Base-by-base conservation (phyloP, 331 rosid species). In the Arachis monticola region DNA sequence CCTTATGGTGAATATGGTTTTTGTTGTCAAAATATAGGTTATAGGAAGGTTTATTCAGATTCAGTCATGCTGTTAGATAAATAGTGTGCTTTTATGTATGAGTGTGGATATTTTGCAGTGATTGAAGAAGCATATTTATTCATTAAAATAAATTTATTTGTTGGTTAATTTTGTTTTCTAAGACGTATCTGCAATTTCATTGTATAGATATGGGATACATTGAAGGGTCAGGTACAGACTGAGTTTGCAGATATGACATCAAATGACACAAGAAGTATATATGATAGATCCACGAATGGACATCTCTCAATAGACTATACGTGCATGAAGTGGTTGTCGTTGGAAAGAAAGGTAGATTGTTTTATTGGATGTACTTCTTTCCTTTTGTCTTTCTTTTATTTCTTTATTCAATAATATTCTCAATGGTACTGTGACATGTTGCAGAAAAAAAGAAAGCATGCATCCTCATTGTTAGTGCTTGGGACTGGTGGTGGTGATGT, bases 401-500 rank as follows among this genome's bases (percentile, higher is more conserved):
- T 6, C 5, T 5, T 38, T 38, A 38, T 38, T 3, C 3, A 53
- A 30, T 41, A 41, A 30, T 69, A 30, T 70, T 58, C 12, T 47
- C 44, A 7, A 45, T 79, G 55, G 56, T 64, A 50, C 5, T 46
- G 67, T 47, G 60, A 57, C 74, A 79, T 71, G 3, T 79, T 85
- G 70, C 80, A 87, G 96, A 89, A 62, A 83, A 95, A 94, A 84
- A 88, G 97, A 88, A 92, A 92, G 83, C 90, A 84, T 13, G 80
- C 67, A 1, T 72, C 87, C 52, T 90, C 96, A 6, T 78, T 95
- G 75, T 80, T 95, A 67, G 77, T 95, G 82, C 79, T 92, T 69
- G 99, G 99, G 83, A 95, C 97, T 1, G 99, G 97, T 60, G 82
- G 97, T 46, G 97, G 97, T 38, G 97, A 95, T 77, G 84, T 95